phyloP scores from a whole-genome alignment of 2,329 filamentous ascomycete species.

The Fusarium hainanense region DNA sequence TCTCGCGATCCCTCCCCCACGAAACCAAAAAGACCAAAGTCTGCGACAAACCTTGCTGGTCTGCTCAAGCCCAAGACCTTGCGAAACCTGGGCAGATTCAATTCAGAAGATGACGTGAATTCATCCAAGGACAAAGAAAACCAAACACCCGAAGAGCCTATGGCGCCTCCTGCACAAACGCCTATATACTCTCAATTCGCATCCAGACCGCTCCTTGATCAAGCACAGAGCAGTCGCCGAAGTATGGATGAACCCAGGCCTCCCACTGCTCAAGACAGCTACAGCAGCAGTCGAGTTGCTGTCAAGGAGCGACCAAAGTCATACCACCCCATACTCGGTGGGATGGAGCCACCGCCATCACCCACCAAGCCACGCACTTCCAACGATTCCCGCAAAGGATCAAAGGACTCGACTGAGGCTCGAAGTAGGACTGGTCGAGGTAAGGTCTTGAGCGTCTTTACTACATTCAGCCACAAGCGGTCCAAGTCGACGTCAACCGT shows the following conservation, averaged over 20 bases:
- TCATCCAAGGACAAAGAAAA: slow-evolving; percentile 83
- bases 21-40: slow-evolving; percentile 83
- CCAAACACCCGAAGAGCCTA: slow-evolving; percentile 64
- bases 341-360: slow-evolving; percentile 38
- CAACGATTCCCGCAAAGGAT: slow-evolving; percentile 42
- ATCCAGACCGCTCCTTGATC: slow-evolving; percentile 42
- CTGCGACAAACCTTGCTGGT: slow-evolving; percentile 81
- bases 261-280: slow-evolving; percentile 35
- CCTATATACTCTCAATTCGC: slow-evolving; percentile 86
- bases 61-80: slow-evolving; percentile 81
- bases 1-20: slow-evolving; percentile 62
- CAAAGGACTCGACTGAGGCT: slow-evolving; percentile 45
- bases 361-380: slow-evolving; percentile 39
- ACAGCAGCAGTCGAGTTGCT: slow-evolving; percentile 33
- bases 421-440: slow-evolving; percentile 55
- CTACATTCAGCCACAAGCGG: slow-evolving; percentile 53
- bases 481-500: slow-evolving; percentile 50
- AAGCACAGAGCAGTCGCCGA: slow-evolving; percentile 34
- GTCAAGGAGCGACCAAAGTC: slow-evolving; percentile 63
- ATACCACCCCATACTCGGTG: slow-evolving; percentile 53
- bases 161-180: slow-evolving; percentile 55
- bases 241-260: slow-evolving; percentile 44
- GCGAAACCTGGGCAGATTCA: slow-evolving; percentile 69
- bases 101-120: slow-evolving; percentile 63
- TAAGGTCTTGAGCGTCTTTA: slow-evolving; percentile 54